Percentiles rank a stretch among this genome's conserved stretches.
Conservation (phyloP, 495 filamentous ascomycete genomes). For the Tuber brumale region DNA sequence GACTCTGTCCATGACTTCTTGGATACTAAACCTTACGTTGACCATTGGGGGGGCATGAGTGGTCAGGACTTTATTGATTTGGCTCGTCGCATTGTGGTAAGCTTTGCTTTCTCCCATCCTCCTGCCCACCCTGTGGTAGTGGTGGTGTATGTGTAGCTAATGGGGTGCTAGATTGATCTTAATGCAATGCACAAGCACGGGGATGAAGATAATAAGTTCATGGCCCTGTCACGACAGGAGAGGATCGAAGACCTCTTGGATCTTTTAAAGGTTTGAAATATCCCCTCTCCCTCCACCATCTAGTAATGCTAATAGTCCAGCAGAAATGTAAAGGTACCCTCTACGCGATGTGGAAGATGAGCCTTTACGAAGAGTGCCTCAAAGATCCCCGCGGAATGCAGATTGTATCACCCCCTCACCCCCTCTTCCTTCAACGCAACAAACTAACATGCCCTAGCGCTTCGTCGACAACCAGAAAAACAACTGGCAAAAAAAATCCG, state of each 20-base stretch:
- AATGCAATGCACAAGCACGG: background rate
- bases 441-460: slow-evolving; percentile 20
- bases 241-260: background rate
- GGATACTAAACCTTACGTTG: slow-evolving; percentile 30
- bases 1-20: slow-evolving; percentile 20
- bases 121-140: background rate
- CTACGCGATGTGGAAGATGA: slow-evolving; percentile 37
- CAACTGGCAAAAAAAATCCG: slow-evolving; percentile 37
- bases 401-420: slow-evolving; percentile 12
- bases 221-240: background rate
- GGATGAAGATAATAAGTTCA: background rate
- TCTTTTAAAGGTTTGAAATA: background rate
- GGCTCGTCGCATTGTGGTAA: slow-evolving; percentile 3
- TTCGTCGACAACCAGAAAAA: slow-evolving; percentile 41
- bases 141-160: background rate
- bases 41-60: slow-evolving; percentile 25
- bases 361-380: slow-evolving; percentile 36
- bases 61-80: slow-evolving; percentile 17
- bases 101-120: background rate
- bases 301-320: background rate
- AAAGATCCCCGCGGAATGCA: slow-evolving; percentile 36
- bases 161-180: background rate
- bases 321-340: slow-evolving; percentile 37
- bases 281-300: background rate
- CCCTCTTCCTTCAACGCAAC: background rate